Conservation (phyloP, 2,329 filamentous ascomycete species). For the Colletotrichum scovillei region DNA sequence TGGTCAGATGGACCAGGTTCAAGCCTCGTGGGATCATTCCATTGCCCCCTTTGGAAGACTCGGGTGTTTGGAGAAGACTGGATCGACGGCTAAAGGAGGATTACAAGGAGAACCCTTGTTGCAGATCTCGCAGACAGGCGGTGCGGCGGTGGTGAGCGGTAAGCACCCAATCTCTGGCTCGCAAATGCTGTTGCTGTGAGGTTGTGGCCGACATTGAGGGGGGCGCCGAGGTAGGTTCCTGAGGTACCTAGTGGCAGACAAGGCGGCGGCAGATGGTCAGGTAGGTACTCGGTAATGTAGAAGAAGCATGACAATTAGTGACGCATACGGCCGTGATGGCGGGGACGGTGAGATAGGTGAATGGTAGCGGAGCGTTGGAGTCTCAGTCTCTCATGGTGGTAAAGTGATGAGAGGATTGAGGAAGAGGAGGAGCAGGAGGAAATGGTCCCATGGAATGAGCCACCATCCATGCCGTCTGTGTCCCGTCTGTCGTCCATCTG, state of each 20-base stretch:
- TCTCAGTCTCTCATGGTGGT: neutral
- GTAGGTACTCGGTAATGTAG: too few species aligned
- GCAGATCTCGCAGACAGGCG: slow-evolving; percentile 14
- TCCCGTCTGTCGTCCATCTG: neutral
- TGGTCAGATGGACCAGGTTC: neutral
- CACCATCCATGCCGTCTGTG: too few species aligned
- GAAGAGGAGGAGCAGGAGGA: neutral
- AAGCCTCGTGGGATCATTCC: neutral
- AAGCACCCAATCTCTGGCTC: neutral
- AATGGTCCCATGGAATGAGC: too few species aligned
- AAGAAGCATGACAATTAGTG: neutral
- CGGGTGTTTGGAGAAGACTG: neutral
- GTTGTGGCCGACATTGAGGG: neutral
- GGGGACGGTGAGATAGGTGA: neutral
- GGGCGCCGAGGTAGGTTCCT: neutral
- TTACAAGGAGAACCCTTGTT: slow-evolving; percentile 31
- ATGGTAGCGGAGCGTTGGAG: neutral
- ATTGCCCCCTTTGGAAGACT: neutral
- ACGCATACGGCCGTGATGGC: slow-evolving; percentile 23
- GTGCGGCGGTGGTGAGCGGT: neutral
- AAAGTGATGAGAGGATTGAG: neutral
- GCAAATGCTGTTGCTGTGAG: neutral
- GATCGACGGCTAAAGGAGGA: slow-evolving; percentile 35
- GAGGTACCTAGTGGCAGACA: neutral
- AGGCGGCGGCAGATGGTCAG: neutral